These are phyloP conservation scores for Cokeromyces recurvatus DNA, from an alignment of 371 early-diverging fungal species.

Conservation along the genomic window DNA sequence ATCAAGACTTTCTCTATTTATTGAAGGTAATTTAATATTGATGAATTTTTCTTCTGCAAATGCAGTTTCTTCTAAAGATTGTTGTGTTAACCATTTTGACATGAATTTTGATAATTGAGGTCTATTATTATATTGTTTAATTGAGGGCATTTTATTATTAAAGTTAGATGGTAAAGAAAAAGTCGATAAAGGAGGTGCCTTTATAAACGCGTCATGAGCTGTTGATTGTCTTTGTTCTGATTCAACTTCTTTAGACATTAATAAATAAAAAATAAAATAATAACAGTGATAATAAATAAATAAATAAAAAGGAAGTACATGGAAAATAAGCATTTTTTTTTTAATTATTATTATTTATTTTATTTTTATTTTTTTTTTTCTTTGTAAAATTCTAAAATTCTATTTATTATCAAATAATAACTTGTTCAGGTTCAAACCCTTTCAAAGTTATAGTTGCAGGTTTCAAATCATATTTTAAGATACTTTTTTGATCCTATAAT, in stretches of 20 bases:
- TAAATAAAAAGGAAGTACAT: too few relatives aligned
- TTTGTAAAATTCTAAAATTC: too few relatives aligned
- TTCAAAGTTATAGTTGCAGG: too few relatives aligned
- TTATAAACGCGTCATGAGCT: conserved; percentile 11
- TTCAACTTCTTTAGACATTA: too few relatives aligned
- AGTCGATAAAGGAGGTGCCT: neutral
- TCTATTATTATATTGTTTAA: conserved; percentile 4
- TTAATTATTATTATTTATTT: too few relatives aligned
- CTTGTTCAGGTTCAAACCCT: too few relatives aligned
- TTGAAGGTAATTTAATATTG: conserved; percentile 5
- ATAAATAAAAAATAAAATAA: too few relatives aligned
- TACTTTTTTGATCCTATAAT: conserved; percentile 16
- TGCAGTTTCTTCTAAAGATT: conserved; percentile 1
- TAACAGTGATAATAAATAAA: too few relatives aligned
- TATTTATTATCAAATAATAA: too few relatives aligned
- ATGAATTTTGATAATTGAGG: conserved; percentile 27
- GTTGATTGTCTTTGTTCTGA: too few relatives aligned
- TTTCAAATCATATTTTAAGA: conserved; percentile 5
- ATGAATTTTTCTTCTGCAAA: conserved; percentile 8
- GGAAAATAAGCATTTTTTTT: too few relatives aligned
- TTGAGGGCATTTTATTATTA: neutral
- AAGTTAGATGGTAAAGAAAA: conserved; percentile 12
- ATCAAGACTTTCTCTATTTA: neutral
- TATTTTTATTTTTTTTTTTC: too few relatives aligned
- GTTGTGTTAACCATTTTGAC: conserved; percentile 24